Base-by-base conservation (phyloP, 164 flowering plant species). In the Magnolia kwangsiensis region DNA sequence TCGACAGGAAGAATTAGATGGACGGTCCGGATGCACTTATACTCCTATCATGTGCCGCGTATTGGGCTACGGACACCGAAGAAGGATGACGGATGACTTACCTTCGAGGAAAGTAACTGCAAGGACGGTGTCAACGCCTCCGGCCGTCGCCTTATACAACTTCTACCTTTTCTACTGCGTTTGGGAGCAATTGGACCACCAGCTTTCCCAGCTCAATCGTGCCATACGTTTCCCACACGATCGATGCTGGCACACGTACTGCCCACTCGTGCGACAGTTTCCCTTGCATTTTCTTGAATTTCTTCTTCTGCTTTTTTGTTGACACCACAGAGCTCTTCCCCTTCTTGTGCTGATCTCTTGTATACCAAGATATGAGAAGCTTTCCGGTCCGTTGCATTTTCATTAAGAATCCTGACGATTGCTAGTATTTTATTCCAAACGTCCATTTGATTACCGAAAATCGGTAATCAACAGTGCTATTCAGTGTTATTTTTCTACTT, bases 181-280 rank as follows among this genome's bases (percentile, higher is more conserved):
- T 67, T 55, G 77, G 73, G 29, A 71, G 77, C 9, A 75, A 51
- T 29, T 67, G 68, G 64, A 16, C 61, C 66, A 68, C 51, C 18
- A 68, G 8, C 23, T 67, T 37, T 1, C 64, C 72, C 16, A 75
- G 51, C 72, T 67, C 66, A 13, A 75, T 72, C 50, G 72, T 67
- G 31, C 72, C 59, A 69, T 75, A 75, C 27, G 66, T 67, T 19
- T 51, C 50, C 77, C 77, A 75, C 37, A 75, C 27, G 2, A 51
- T 50, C 13, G 16, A 27, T 7, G 77, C 77, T 2, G 77, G n/a
- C 59, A 68, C 70, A 10, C 51, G 20, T 7, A 75, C 71, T 8
- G 51, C 72, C 50, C 19, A 51, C 51, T 75, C 72, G 66, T 68
- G 63, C 27, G 65, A 67, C 11, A 67, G 14, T 64, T 68, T 50